Conservation (phyloP, 768 basidiomycete genomes). For the Kwoniella bestiolae region DNA sequence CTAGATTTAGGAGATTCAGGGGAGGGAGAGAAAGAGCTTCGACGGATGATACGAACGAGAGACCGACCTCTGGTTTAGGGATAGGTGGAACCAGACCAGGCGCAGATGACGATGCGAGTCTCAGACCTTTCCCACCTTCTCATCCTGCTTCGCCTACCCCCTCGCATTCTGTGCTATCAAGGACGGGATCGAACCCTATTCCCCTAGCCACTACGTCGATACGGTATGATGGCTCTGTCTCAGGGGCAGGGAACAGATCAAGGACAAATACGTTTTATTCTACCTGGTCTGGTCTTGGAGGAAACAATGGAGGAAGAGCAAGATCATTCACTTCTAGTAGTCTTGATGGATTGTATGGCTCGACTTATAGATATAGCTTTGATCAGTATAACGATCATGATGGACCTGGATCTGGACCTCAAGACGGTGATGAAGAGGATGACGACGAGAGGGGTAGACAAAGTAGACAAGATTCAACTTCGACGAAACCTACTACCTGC, state of each 20-base stretch:
- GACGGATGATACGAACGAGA: not conserved
- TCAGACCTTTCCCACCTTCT: slow-evolving; percentile 86
- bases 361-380: slow-evolving; percentile 14
- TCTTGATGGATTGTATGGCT: slow-evolving; percentile 13
- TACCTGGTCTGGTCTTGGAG: slow-evolving; percentile 12
- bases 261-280: slow-evolving; percentile 33
- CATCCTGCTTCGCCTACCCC: slow-evolving; percentile 84
- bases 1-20: not conserved
- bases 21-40: slow-evolving; percentile 16
- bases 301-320: not conserved
- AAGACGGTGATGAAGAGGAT: slow-evolving; percentile 59
- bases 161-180: slow-evolving; percentile 64
- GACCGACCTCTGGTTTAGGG: slow-evolving; percentile 20
- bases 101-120: slow-evolving; percentile 92
- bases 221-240: too few relatives aligned
- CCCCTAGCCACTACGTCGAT: not conserved
- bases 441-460: slow-evolving; percentile 59
- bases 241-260: slow-evolving; percentile 11
- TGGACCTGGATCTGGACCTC: not conserved
- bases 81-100: slow-evolving; percentile 1
- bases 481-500: slow-evolving; percentile 92
- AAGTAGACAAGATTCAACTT: slow-evolving; percentile 54
- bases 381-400: not conserved
- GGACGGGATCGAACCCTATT: slow-evolving; percentile 23
- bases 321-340: slow-evolving; percentile 13